Percentiles rank a stretch among this genome's conserved stretches.
phyloP scores from a whole-genome alignment of 2,329 filamentous ascomycete genomes.

The Clarireedia monteithiana region DNA sequence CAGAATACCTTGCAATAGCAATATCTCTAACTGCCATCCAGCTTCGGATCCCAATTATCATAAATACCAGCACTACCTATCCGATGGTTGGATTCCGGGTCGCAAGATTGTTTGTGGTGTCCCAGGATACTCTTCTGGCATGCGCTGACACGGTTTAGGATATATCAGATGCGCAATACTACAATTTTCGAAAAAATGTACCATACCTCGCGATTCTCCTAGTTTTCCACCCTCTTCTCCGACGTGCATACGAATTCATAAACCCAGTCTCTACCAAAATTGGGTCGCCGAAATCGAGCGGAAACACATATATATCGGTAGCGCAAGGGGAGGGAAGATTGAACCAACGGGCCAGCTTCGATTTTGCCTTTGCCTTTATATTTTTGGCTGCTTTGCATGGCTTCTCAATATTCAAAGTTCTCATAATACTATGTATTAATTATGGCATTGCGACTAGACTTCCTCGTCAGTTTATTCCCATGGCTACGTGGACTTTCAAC shows the following conservation, averaged over 20 bases:
- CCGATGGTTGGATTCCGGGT: slow-evolving; percentile 83
- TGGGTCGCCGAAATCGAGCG: slow-evolving; percentile 23
- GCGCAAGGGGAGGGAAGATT: slow-evolving; percentile 47
- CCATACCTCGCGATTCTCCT: slow-evolving; percentile 71
- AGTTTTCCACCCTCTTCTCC: slow-evolving; percentile 69
- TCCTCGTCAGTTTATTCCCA: slow-evolving; percentile 63
- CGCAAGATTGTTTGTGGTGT: slow-evolving; percentile 65
- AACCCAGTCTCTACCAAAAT: slow-evolving; percentile 17
- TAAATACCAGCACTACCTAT: slow-evolving; percentile 63
- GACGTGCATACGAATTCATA: slow-evolving; percentile 57
- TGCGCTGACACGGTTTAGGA: slow-evolving; percentile 47
- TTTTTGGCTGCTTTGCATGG: slow-evolving; percentile 79
- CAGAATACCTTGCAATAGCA: neutral
- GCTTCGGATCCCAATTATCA: slow-evolving; percentile 74
- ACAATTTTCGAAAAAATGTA: slow-evolving; percentile 75
- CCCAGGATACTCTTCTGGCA: neutral
- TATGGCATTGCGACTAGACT: slow-evolving; percentile 68
- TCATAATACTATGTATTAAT: slow-evolving; percentile 73
- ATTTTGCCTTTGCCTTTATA: slow-evolving; percentile 70
- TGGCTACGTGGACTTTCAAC: slow-evolving; percentile 84
- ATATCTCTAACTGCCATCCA: slow-evolving; percentile 32
- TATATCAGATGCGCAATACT: slow-evolving; percentile 83
- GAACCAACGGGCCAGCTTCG: slow-evolving; percentile 69
- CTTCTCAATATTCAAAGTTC: slow-evolving; percentile 73
- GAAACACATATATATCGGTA: slow-evolving; percentile 32